phyloP scores from a whole-genome alignment of 768 basidiomycete genomes.

The Agrocybe praecox region DNA sequence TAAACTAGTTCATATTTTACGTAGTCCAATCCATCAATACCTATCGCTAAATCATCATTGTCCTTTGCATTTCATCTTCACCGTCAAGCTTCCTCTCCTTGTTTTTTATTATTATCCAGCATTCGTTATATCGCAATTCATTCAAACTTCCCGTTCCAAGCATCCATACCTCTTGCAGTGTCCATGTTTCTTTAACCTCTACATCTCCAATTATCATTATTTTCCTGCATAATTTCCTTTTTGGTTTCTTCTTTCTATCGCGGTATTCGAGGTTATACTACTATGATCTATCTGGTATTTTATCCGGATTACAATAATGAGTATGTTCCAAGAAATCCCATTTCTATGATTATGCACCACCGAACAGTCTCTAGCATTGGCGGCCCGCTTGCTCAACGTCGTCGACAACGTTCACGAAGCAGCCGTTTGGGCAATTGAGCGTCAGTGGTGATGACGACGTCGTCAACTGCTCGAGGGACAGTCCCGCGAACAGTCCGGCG shows the following conservation, averaged over 20 bases:
- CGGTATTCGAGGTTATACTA: not conserved
- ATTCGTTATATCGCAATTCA: not conserved
- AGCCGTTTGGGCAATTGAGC: no score
- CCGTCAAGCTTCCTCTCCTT: not conserved
- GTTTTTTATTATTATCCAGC: not conserved
- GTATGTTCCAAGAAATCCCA: no score
- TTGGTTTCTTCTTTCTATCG: not conserved
- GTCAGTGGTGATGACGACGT: no score
- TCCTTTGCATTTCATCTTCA: not conserved
- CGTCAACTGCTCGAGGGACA: no score
- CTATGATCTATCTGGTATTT: not conserved
- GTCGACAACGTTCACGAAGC: no score
- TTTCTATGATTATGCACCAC: no score
- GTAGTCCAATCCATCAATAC: constrained; percentile 5
- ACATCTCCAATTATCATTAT: constrained; percentile 13
- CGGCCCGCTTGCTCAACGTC: no score
- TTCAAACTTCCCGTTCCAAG: not conserved
- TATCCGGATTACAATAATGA: not conserved
- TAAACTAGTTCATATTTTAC: not conserved
- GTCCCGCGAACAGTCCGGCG: no score
- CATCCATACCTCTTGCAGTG: not conserved
- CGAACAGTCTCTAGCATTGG: no score
- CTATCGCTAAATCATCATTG: constrained; percentile 1
- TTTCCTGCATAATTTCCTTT: constrained; percentile 11
- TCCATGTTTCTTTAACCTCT: constrained; percentile 4